Evolutionary conservation across 805 yeast species (phyloP).

Genomic region (Pichia nakasei): DNA sequence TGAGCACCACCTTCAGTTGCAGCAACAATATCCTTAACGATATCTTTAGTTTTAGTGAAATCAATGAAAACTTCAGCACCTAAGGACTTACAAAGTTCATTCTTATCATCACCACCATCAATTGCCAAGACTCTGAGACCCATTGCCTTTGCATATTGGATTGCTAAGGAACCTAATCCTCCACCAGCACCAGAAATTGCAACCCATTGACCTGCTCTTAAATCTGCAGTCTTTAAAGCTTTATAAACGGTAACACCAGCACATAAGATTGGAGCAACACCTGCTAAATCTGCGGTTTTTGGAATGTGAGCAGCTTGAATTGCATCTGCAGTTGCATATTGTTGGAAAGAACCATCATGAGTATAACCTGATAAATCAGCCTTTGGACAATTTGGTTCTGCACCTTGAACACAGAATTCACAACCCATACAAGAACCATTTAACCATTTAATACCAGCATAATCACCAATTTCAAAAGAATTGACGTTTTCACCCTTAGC

Average conservation of each 20-base stretch:
- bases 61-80: constrained; percentile 63
- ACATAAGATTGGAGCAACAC: constrained; percentile 74
- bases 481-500: constrained; percentile 58
- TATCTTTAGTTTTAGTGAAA: constrained; percentile 35
- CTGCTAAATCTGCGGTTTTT: constrained; percentile 61
- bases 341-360: constrained; percentile 86
- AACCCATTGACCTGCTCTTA: constrained; percentile 69
- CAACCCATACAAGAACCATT: constrained; percentile 65
- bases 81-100: constrained; percentile 38
- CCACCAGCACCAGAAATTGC: constrained; percentile 76
- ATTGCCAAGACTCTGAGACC: constrained; percentile 64
- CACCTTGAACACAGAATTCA: constrained; percentile 56
- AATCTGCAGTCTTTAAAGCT: constrained; percentile 73
- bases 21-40: constrained; percentile 32
- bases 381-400: constrained; percentile 60
- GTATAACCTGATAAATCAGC: constrained; percentile 80
- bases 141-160: constrained; percentile 71
- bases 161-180: constrained; percentile 69
- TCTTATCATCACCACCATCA: constrained; percentile 69
- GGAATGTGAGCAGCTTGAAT: constrained; percentile 79
- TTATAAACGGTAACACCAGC: constrained; percentile 89
- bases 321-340: constrained; percentile 83
- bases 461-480: constrained; percentile 65
- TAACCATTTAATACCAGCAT: constrained; percentile 75
- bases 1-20: constrained; percentile 49